A percentile compares a stretch with the other conserved stretches of the same genome.
Evolutionary conservation across 2,329 filamentous ascomycete species (phyloP).

Genomic region (Trichoderma sp.): DNA sequence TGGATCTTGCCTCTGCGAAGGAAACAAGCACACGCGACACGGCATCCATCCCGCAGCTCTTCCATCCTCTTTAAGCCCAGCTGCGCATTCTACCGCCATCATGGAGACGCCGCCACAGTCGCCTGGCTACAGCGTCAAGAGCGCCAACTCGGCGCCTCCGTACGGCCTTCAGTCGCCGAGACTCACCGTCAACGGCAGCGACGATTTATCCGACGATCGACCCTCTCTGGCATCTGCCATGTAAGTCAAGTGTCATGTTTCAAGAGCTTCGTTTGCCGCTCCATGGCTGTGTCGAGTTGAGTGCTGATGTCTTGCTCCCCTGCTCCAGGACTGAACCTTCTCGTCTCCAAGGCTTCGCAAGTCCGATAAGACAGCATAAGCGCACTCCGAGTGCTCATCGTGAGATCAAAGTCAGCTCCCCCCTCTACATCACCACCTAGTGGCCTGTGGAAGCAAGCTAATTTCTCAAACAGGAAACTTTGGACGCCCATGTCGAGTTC

Average conservation of each 20-base stretch:
- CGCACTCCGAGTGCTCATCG: conserved; percentile 56
- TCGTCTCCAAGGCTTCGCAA: conserved; percentile 42
- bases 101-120: conserved; percentile 26
- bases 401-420: conserved; percentile 50
- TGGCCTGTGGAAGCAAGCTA: conserved; percentile 2
- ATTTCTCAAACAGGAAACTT: conserved; percentile 65
- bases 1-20: neutral
- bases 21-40: neutral
- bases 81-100: neutral
- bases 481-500: conserved; percentile 85
- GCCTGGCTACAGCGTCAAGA: neutral
- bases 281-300: neutral
- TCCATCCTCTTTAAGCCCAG: neutral
- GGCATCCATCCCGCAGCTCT: neutral
- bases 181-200: conserved; percentile 31
- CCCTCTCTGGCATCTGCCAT: conserved; percentile 21
- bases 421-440: neutral
- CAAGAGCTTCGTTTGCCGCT: neutral
- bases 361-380: conserved; percentile 56
- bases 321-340: conserved; percentile 43
- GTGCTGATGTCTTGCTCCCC: neutral
- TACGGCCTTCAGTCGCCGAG: conserved; percentile 29
- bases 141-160: conserved; percentile 1
- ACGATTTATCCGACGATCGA: conserved; percentile 21
- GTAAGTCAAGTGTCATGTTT: conserved; percentile 36